A percentile compares a stretch with the other conserved stretches of the same genome.
phyloP scores from a whole-genome alignment of 345 rosid genomes.

The Combretum micranthum region DNA sequence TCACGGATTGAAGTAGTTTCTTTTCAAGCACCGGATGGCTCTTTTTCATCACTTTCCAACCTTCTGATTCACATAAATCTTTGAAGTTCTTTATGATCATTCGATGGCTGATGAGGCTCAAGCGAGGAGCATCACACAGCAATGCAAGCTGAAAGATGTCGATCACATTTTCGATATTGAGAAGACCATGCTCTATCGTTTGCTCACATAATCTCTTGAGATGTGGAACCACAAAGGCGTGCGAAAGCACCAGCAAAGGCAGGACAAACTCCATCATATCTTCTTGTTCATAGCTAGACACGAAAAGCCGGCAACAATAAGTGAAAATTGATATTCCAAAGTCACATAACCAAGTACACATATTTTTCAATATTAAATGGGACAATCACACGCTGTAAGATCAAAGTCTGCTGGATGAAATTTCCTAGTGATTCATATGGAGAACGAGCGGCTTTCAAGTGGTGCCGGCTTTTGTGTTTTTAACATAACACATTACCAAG shows the following conservation, averaged over 20 bases:
- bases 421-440: too few relatives aligned
- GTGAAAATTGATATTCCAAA: not conserved
- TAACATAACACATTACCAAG: too few relatives aligned
- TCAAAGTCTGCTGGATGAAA: too few relatives aligned
- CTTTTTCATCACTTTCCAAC: constrained; percentile 75
- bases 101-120: constrained; percentile 58
- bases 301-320: not conserved
- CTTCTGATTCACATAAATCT: constrained; percentile 45
- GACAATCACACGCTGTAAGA: too few relatives aligned
- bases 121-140: constrained; percentile 74
- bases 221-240: constrained; percentile 55
- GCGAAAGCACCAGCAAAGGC: constrained; percentile 72
- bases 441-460: too few relatives aligned
- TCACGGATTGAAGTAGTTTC: constrained; percentile 48
- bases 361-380: too few relatives aligned
- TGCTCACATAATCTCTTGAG: constrained; percentile 58
- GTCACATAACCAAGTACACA: too few relatives aligned
- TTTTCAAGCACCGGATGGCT: constrained; percentile 80
- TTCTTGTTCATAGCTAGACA: constrained; percentile 61
- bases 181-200: constrained; percentile 58
- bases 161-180: constrained; percentile 57
- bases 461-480: too few relatives aligned
- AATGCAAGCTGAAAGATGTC: constrained; percentile 83
- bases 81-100: constrained; percentile 51
- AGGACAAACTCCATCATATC: constrained; percentile 55